These are phyloP conservation scores for Fusarium foetens DNA, from an alignment of 2,329 filamentous ascomycete genomes.

Conservation along the genomic window DNA sequence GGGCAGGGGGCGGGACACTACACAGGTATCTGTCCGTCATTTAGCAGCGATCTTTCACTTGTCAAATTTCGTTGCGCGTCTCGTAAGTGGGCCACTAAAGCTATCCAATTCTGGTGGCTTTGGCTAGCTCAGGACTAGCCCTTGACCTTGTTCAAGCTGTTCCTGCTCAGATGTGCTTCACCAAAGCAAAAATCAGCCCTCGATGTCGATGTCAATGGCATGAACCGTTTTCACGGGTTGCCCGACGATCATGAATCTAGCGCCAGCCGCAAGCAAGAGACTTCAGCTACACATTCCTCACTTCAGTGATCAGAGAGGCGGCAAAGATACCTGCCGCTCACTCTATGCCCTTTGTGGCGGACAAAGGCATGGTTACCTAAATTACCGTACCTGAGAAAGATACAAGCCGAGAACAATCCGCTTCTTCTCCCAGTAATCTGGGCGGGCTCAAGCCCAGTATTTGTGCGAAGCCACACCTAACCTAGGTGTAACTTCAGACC, in stretches of 20 bases:
- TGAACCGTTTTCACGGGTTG: conserved; percentile 13
- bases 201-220: background rate
- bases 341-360: background rate
- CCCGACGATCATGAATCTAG: conserved; percentile 5
- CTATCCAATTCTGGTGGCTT: background rate
- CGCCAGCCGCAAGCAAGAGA: conserved; percentile 6
- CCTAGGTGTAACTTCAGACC: conserved; percentile 14
- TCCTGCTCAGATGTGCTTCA: background rate
- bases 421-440: conserved; percentile 16
- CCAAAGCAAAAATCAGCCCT: background rate
- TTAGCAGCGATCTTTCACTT: background rate
- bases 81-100: background rate
- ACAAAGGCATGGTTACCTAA: conserved; percentile 4
- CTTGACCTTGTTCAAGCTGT: background rate
- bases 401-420: conserved; percentile 24
- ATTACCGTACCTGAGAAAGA: background rate
- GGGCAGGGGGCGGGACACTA: background rate
- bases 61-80: background rate
- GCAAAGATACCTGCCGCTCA: conserved; percentile 6
- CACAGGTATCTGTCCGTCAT: background rate
- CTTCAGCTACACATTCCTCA: conserved; percentile 30
- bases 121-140: background rate
- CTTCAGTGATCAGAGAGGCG: conserved; percentile 10
- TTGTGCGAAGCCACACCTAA: conserved; percentile 25
- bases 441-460: conserved; percentile 12